Evolutionary conservation across 140 eudicot genomes (phyloP), one percentile per base, ranked within the genome.

Genomic region (Eryngium alpinum): DNA sequence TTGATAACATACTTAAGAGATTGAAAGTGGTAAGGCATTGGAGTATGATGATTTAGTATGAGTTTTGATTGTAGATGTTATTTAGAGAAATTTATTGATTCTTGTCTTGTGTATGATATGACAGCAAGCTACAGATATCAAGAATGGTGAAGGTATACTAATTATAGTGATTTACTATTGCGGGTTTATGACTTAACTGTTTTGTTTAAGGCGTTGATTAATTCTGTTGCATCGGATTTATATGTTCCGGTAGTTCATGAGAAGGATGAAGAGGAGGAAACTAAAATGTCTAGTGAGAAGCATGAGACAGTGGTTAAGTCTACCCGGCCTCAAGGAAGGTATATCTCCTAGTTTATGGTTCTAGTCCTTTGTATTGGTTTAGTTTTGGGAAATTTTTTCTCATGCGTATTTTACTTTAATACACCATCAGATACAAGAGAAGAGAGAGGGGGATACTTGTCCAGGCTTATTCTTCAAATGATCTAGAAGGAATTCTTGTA

Each of bases 401-500:
- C 18, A 16, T 69, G 74, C 13, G 3, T 44, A n/a, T 38, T 25
- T n/a, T 77, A 32, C 31, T 78, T 79, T 57, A 14, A 28, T 84
- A 22, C n/a, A 49, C 63, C 28, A 46, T 49, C 63, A 95, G 99
- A 83, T 95, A 92, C 85, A 85, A 87, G 88, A 90, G 86, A 87
- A 88, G 97, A 82, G 97, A 91, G 86, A 89, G 83, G 85, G 99
- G 94, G 82, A 95, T 91, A 81, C 84, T 49, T 83, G 97, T 94
- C 31, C 80, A 88, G 25, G 82, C 87, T 27, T 95, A 92, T 83
- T 88, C 97, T 72, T 57, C 92, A 53, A 75, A 89, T 89, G 97
- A 95, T 88, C 91, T 92, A 84, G 93, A 89, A 84, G 99, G 96
- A 83, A 95, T 95, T 33, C 94, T 95, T 87, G 99, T 95, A 84